Evolutionary conservation across 306 rosid genomes (phyloP), one percentile per base, ranked within the genome.

Genomic region (Rosa lucieae): DNA sequence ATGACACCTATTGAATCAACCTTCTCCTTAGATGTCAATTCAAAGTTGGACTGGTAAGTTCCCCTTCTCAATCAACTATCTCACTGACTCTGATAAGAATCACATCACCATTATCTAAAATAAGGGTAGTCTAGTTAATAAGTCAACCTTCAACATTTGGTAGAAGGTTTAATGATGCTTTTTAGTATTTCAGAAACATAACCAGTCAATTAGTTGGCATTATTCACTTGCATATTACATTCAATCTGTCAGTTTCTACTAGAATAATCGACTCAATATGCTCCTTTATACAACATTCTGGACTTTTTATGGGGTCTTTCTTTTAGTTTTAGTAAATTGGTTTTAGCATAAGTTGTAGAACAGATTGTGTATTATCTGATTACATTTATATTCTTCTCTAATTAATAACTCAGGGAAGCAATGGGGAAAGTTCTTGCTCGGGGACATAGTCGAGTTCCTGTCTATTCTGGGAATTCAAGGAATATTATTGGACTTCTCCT

Each of bases 371-470:
- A 11, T 2, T 42, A 32, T 21, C 40, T 58, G 32, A 55, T 49
- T 32, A 44, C 49, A 20, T 74, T 51, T 65, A 15, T 43, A 29
- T 70, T 59, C 35, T 47, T 77, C 26, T 20, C 23, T 44, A 13
- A 62, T 56, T 32, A 67, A 65, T 79, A 74, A 73, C 87, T 69
- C 80, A 96, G 99, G 99, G 98, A 96, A 72, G 99, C 99, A 62
- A 96, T 93, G 98, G 99, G 98, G 40, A 93, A 93, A 91, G 15
- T 96, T 84, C 93, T 96, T 78, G 99, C 97, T 37, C 96, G 98
- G 0, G 99, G 99, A 66, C 99, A 96, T 78, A 96, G 99, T 84
- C 88, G 99, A 73, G 97, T 96, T 89, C 99, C 99, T 75, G 97
- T 96, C 66, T 93, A 96, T 83, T 87, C 96, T 76, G 99, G 94